Evolutionary conservation across 768 basidiomycete genomes (phyloP).

Genomic region (Steccherinum ochraceum): DNA sequence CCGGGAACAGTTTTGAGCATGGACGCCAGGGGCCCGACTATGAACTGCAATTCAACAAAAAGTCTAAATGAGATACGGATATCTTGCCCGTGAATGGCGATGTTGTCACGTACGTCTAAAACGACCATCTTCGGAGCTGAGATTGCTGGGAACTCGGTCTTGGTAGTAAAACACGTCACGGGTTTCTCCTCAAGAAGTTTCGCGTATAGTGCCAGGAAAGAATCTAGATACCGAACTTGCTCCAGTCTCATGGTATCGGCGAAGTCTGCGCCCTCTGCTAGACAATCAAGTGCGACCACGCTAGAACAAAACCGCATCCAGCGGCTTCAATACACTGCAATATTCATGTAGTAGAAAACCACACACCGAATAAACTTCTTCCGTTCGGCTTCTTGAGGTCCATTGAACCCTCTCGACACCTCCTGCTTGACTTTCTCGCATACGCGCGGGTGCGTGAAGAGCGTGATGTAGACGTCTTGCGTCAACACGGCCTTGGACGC

Average conservation of each 20-base stretch:
- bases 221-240: neutral
- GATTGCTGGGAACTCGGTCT: neutral
- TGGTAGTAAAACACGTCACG: neutral
- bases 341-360: neutral
- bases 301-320: neutral
- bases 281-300: neutral
- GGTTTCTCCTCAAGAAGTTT: neutral
- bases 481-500: neutral
- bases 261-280: neutral
- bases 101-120: neutral
- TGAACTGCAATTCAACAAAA: neutral
- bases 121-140: neutral
- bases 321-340: neutral
- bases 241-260: neutral
- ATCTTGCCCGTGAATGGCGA: neutral
- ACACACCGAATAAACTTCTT: neutral
- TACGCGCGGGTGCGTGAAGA: neutral
- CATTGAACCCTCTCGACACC: neutral
- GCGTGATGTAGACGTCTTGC: neutral
- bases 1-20: neutral
- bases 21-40: neutral
- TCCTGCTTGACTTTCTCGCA: neutral
- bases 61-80: neutral
- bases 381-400: neutral
- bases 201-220: neutral